phyloP scores from a whole-genome alignment of 352 stramenopile species.

The Phytophthora idaei region DNA sequence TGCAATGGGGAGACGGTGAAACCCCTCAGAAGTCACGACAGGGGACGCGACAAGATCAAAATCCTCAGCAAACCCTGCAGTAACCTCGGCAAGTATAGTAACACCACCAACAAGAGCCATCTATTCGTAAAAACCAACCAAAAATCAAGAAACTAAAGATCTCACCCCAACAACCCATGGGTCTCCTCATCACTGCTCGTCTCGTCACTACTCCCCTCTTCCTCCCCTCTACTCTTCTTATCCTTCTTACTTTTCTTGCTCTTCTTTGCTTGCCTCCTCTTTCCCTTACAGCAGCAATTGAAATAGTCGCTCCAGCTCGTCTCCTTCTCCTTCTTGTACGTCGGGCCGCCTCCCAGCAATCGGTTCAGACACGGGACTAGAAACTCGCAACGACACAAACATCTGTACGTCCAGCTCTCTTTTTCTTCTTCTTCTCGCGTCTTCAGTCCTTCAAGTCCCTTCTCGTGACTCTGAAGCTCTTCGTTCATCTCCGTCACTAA shows the following conservation, averaged over 20 bases:
- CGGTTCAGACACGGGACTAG: constrained; percentile 71
- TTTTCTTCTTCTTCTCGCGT: constrained; percentile 52
- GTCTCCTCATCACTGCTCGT: constrained; percentile 42
- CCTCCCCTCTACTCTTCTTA: constrained; percentile 28
- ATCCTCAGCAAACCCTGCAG: no score
- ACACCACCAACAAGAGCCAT: constrained; percentile 7
- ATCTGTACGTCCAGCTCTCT: constrained; percentile 71
- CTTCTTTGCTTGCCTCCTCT: constrained; percentile 11
- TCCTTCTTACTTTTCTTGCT: constrained; percentile 10
- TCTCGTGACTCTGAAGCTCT: constrained; percentile 46
- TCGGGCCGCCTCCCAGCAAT: constrained; percentile 66
- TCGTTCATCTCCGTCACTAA: constrained; percentile 72
- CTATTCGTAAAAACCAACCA: constrained; percentile 17
- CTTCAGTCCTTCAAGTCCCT: constrained; percentile 14
- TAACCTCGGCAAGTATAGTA: not conserved
- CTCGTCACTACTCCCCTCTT: constrained; percentile 22
- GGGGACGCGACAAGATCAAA: not conserved
- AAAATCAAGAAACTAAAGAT: not conserved
- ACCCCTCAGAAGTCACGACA: not conserved
- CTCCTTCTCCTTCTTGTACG: constrained; percentile 57
- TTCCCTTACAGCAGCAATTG: constrained; percentile 20
- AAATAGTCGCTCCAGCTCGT: constrained; percentile 23
- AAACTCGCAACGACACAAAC: constrained; percentile 78
- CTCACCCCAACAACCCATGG: constrained; percentile 58
- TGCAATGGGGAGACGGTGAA: constrained; percentile 32